These are phyloP conservation scores for Fusarium sp. DNA, from an alignment of 2,329 filamentous ascomycete species.

Conservation along the genomic window DNA sequence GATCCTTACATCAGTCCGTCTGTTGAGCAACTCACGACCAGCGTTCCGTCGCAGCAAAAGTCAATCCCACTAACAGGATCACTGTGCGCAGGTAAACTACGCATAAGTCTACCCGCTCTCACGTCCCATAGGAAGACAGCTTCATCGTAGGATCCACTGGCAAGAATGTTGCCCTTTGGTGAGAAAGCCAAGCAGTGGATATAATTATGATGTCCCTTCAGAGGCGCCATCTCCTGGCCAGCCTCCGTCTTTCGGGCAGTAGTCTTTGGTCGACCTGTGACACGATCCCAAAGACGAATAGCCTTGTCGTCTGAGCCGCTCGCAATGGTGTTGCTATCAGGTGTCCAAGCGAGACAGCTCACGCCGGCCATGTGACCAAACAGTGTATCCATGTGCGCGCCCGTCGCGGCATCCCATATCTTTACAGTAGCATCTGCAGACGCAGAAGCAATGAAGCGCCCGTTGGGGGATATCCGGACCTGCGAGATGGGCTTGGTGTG, in stretches of 20 bases:
- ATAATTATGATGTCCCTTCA: conserved; percentile 95
- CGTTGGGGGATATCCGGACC: conserved; percentile 91
- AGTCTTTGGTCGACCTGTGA: conserved; percentile 66
- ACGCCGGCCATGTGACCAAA: conserved; percentile 94
- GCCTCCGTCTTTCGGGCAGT: conserved; percentile 52
- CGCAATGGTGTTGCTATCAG: conserved; percentile 86
- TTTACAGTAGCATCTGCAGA: conserved; percentile 92
- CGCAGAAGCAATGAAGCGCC: conserved; percentile 87
- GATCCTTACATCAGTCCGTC: conserved; percentile 82
- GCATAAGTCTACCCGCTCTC: conserved; percentile 86
- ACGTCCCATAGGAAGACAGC: conserved; percentile 98
- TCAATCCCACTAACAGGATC: conserved; percentile 95
- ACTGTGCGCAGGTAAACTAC: conserved; percentile 90
- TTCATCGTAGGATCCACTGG: conserved; percentile 95
- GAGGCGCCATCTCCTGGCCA: conserved; percentile 60
- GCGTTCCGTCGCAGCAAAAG: conserved; percentile 89
- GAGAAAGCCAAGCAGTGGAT: conserved; percentile 94
- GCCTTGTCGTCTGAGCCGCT: conserved; percentile 96
- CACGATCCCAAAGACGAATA: conserved; percentile 89
- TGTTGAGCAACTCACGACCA: conserved; percentile 90
- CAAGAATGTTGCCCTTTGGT: conserved; percentile 97
- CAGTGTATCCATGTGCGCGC: conserved; percentile 84
- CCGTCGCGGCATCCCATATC: conserved; percentile 86
- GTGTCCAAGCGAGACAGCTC: conserved; percentile 93
- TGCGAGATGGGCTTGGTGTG: conserved; percentile 84